A percentile compares a stretch with the other conserved stretches of the same genome.
phyloP scores from a whole-genome alignment of 1,284 basidiomycete species.

The Schizophyllum commune region DNA sequence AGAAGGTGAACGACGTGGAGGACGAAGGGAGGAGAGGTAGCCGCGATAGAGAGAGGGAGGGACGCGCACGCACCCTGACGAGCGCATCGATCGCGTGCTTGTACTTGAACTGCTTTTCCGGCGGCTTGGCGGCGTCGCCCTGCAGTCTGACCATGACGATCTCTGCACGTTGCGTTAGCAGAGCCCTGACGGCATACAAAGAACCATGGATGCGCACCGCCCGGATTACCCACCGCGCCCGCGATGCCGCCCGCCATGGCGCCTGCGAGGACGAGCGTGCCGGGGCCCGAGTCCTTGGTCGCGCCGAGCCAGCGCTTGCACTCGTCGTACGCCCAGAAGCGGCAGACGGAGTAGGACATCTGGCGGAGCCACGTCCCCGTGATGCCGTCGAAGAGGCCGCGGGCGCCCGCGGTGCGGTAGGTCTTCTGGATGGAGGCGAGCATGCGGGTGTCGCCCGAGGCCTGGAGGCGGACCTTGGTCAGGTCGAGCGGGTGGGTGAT shows the following conservation, averaged over 20 bases:
- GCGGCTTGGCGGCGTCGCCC: constrained; percentile 81
- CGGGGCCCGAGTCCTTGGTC: constrained; percentile 32
- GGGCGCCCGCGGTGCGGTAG: constrained; percentile 56
- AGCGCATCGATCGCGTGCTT: constrained; percentile 82
- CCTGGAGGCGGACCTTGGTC: constrained; percentile 83
- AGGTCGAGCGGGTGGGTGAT: constrained; percentile 84
- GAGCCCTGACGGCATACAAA: background rate
- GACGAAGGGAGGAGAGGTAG: constrained; percentile 6
- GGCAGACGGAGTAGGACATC: constrained; percentile 89
- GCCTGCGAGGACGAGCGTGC: constrained; percentile 1
- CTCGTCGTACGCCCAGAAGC: constrained; percentile 48
- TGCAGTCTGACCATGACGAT: constrained; percentile 84
- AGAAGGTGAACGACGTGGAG: constrained; percentile 4
- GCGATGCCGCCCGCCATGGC: constrained; percentile 69
- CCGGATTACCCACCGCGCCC: constrained; percentile 84
- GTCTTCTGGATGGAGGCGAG: constrained; percentile 74
- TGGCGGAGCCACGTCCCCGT: constrained; percentile 86
- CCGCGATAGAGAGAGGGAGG: too few species aligned
- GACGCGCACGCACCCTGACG: constrained; percentile 50
- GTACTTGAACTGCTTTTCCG: constrained; percentile 81
- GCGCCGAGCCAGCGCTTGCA: constrained; percentile 78
- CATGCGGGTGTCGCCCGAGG: constrained; percentile 84
- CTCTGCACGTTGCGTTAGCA: constrained; percentile 33
- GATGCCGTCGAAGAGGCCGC: constrained; percentile 82
- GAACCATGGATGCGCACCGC: constrained; percentile 12